Conservation (phyloP, 108 stramenopile genomes). For the Cyclotella kingstonii region DNA sequence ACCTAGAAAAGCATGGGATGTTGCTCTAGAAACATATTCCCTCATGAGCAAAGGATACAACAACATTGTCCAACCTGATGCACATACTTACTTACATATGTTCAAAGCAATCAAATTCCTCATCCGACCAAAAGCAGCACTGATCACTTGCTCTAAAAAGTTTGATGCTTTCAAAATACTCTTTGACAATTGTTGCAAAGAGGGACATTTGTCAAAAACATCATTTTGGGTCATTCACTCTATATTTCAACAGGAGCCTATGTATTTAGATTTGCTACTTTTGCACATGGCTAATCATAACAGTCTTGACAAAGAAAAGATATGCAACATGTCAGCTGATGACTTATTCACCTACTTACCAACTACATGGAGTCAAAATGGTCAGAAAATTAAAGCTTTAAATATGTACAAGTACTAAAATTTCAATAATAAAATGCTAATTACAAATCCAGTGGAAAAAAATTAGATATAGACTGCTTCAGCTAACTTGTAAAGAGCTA, state of each 20-base stretch:
- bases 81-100: conserved; percentile 36
- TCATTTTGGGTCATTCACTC: conserved; percentile 23
- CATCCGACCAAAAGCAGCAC: neutral
- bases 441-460: too few species aligned
- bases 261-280: conserved; percentile 15
- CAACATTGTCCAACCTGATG: conserved; percentile 21
- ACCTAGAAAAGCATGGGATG: conserved; percentile 16
- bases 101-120: conserved; percentile 35
- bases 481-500: too few species aligned
- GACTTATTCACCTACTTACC: conserved; percentile 19
- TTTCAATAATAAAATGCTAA: neutral
- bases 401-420: conserved; percentile 26
- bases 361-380: conserved; percentile 33
- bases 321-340: conserved; percentile 14
- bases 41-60: conserved; percentile 22
- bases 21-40: conserved; percentile 18
- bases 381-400: conserved; percentile 18
- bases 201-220: conserved; percentile 32
- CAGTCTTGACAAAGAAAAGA: conserved; percentile 17
- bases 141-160: conserved; percentile 8
- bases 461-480: too few species aligned
- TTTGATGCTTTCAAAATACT: conserved; percentile 11
- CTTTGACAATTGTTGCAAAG: conserved; percentile 31
- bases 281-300: conserved; percentile 1
- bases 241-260: conserved; percentile 1